A percentile compares a stretch with the other conserved stretches of the same genome.
These are phyloP conservation scores for Stagonosporopsis cucurbitacearum DNA, from an alignment of 2,329 filamentous ascomycete genomes.

Conservation along the genomic window DNA sequence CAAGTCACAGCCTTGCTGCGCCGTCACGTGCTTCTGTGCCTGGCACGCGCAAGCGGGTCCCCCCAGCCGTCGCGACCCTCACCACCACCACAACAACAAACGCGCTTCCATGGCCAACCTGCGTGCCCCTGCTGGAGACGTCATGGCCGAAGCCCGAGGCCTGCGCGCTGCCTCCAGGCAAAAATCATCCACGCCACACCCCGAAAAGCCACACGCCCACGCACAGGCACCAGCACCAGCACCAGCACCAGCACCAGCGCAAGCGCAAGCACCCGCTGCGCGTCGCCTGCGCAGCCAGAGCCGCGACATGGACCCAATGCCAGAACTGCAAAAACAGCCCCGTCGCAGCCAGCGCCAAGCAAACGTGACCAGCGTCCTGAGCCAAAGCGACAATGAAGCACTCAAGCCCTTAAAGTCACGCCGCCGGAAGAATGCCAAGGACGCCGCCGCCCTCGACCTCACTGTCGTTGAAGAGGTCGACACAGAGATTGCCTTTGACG, in stretches of 20 bases:
- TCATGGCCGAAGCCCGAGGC: constrained; percentile 44
- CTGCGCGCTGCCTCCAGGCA: constrained; percentile 44
- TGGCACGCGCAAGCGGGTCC: constrained; percentile 5
- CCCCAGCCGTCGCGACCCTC: constrained; percentile 11
- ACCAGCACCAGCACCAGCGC: too few species aligned
- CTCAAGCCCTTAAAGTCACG: constrained; percentile 28
- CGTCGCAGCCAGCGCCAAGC: constrained; percentile 39
- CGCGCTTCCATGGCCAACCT: constrained; percentile 7
- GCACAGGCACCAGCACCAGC: constrained; percentile 34
- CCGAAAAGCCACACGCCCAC: constrained; percentile 23
- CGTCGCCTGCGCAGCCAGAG: constrained; percentile 51
- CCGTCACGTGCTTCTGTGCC: constrained; percentile 27
- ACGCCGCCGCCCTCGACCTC: constrained; percentile 37
- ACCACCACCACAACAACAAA: constrained; percentile 20
- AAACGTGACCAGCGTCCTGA: constrained; percentile 37
- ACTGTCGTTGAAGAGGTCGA: constrained; percentile 44
- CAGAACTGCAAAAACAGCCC: constrained; percentile 27
- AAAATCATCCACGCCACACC: constrained; percentile 42
- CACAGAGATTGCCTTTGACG: constrained; percentile 28
- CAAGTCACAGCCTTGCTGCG: too few species aligned
- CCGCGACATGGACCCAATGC: constrained; percentile 42
- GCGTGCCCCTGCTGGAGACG: constrained; percentile 1
- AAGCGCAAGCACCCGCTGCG: too few species aligned
- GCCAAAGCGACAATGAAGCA: constrained; percentile 31
- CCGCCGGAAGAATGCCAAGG: constrained; percentile 32